phyloP scores from a whole-genome alignment of 495 filamentous ascomycete species.

The Penicillium macrosclerotiorum region DNA sequence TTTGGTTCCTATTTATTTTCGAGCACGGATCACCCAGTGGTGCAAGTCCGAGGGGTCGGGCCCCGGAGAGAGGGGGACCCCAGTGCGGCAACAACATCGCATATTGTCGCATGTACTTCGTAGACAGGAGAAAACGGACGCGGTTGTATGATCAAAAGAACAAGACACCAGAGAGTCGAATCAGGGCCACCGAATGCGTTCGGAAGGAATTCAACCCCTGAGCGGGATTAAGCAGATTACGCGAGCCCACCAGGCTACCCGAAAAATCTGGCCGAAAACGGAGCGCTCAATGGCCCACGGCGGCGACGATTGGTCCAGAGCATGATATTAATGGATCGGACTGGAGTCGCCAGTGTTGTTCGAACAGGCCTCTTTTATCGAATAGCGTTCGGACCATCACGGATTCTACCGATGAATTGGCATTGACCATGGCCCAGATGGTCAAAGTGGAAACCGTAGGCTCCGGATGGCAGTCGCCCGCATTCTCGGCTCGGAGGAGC shows the following conservation, averaged over 20 bases:
- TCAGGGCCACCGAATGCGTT: not conserved
- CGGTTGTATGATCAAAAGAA: not conserved
- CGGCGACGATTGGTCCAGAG: conserved; percentile 1
- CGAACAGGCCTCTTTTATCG: not conserved
- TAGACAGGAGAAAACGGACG: not conserved
- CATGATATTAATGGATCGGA: no score
- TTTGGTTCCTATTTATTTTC: not conserved
- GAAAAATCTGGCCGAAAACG: not conserved
- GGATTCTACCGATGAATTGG: not conserved
- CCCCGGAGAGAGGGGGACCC: no score
- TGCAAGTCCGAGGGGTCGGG: conserved; percentile 11
- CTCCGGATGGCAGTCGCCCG: conserved; percentile 13
- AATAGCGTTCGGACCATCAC: not conserved
- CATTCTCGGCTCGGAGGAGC: conserved; percentile 12
- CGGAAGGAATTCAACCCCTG: no score
- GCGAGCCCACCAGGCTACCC: conserved; percentile 1
- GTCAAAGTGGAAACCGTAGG: not conserved
- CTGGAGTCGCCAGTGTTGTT: not conserved
- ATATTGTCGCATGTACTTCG: not conserved
- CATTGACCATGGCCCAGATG: not conserved
- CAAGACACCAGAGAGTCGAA: not conserved
- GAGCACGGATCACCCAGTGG: conserved; percentile 14
- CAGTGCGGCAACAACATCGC: not conserved
- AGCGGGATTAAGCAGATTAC: no score
- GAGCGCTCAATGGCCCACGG: conserved; percentile 1